Percentiles rank a stretch among this genome's conserved stretches.
Evolutionary conservation across 202 grass and related monocot genomes (phyloP).

Genomic region (Musa balbisiana): DNA sequence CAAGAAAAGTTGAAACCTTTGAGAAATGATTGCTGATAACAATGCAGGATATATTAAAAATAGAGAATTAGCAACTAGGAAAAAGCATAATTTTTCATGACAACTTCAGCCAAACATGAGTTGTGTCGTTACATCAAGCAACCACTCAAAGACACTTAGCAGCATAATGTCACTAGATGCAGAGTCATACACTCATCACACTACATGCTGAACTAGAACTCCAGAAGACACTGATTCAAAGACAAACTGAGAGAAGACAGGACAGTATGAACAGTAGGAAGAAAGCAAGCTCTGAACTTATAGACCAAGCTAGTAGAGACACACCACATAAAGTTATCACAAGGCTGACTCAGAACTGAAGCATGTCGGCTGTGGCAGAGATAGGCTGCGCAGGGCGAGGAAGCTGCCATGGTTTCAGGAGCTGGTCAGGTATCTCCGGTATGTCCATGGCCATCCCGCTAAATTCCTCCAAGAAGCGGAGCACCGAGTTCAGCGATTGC

Average conservation of each 20-base stretch:
- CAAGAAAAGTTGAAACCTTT: background rate
- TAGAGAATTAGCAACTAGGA: background rate
- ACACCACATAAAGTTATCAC: background rate
- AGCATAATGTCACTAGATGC: too few relatives aligned
- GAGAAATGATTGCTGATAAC: background rate
- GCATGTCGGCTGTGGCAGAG: background rate
- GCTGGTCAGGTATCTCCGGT: constrained; percentile 3
- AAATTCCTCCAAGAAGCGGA: constrained; percentile 8
- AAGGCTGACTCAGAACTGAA: background rate
- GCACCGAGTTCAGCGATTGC: constrained; percentile 6
- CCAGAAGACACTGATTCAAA: too few relatives aligned
- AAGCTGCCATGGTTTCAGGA: constrained; percentile 1
- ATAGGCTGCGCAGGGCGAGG: background rate
- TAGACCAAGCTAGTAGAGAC: background rate
- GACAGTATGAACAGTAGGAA: background rate
- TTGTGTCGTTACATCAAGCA: background rate
- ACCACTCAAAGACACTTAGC: background rate
- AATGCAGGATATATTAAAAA: background rate
- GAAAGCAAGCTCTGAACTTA: background rate
- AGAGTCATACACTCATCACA: too few relatives aligned
- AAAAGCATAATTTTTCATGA: background rate
- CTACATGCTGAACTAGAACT: too few relatives aligned
- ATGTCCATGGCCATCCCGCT: constrained; percentile 11
- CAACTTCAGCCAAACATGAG: background rate
- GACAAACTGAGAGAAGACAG: too few relatives aligned